Evolutionary conservation across 352 stramenopile genomes (phyloP).

Genomic region (Globisporangium irregulare): DNA sequence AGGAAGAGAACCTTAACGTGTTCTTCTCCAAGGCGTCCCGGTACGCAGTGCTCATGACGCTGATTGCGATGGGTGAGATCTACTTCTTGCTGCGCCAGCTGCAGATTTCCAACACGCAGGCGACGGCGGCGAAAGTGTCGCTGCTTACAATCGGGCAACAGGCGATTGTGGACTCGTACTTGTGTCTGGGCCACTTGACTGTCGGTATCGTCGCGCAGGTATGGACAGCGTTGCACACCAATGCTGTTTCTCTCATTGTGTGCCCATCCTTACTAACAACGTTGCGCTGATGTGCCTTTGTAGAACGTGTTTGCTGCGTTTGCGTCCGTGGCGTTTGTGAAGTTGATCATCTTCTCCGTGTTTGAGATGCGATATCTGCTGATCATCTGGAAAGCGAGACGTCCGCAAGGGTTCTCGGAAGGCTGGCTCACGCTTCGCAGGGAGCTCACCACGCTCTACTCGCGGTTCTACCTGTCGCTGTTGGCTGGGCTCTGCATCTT

Average conservation of each 20-base stretch:
- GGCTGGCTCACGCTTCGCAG: slow-evolving; percentile 87
- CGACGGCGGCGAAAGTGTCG: slow-evolving; percentile 78
- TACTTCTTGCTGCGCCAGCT: slow-evolving; percentile 84
- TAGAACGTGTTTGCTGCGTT: slow-evolving; percentile 96
- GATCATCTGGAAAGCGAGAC: slow-evolving; percentile 94
- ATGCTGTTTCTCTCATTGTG: neutral
- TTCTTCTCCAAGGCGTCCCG: slow-evolving; percentile 79
- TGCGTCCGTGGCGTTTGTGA: slow-evolving; percentile 96
- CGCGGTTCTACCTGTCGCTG: slow-evolving; percentile 95
- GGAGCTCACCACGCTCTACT: slow-evolving; percentile 93
- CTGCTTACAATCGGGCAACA: slow-evolving; percentile 84
- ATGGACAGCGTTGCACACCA: neutral
- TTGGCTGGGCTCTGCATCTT: slow-evolving; percentile 88
- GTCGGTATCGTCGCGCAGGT: slow-evolving; percentile 89
- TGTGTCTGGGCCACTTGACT: slow-evolving; percentile 95
- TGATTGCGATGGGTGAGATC: slow-evolving; percentile 84
- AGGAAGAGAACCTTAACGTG: slow-evolving; percentile 80
- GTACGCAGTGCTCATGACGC: slow-evolving; percentile 84
- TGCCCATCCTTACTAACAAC: neutral
- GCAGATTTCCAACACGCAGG: slow-evolving; percentile 81
- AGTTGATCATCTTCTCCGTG: slow-evolving; percentile 98
- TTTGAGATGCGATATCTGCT: slow-evolving; percentile 99
- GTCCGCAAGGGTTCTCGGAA: slow-evolving; percentile 82
- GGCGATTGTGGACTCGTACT: slow-evolving; percentile 91
- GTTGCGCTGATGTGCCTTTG: neutral